Evolutionary conservation across 2,329 filamentous ascomycete genomes (phyloP).

Genomic region (Trichoderma sp.): DNA sequence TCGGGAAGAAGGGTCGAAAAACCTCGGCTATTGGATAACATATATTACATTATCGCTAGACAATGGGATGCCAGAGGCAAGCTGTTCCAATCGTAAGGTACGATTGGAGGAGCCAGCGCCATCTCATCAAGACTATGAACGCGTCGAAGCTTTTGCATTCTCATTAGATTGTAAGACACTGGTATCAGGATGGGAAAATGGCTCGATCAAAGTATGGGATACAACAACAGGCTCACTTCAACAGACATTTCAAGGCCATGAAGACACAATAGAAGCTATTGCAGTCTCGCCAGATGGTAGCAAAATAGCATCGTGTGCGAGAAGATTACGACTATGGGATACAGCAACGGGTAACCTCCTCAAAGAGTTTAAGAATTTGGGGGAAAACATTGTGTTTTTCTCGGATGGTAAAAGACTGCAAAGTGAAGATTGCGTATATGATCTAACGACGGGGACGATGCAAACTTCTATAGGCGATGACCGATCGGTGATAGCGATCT

Average conservation of each 20-base stretch:
- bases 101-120: no score
- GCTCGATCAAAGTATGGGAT: neutral
- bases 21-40: no score
- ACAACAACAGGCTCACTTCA: neutral
- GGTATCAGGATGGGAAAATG: neutral
- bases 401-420: neutral
- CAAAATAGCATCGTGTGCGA: neutral
- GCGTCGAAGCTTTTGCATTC: neutral
- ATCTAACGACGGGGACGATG: neutral
- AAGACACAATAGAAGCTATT: neutral
- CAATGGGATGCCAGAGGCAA: no score
- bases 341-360: neutral
- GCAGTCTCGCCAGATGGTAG: neutral
- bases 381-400: neutral
- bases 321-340: neutral
- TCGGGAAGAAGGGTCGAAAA: no score
- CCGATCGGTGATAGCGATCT: neutral
- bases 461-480: no score
- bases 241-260: neutral
- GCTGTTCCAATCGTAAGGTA: no score
- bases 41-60: no score
- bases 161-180: neutral
- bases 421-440: fast-evolving
- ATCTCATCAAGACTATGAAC: fast-evolving
- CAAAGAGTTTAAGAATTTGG: neutral